Conservation (phyloP, 2,329 filamentous ascomycete species). For the Aspergillus clavatus region DNA sequence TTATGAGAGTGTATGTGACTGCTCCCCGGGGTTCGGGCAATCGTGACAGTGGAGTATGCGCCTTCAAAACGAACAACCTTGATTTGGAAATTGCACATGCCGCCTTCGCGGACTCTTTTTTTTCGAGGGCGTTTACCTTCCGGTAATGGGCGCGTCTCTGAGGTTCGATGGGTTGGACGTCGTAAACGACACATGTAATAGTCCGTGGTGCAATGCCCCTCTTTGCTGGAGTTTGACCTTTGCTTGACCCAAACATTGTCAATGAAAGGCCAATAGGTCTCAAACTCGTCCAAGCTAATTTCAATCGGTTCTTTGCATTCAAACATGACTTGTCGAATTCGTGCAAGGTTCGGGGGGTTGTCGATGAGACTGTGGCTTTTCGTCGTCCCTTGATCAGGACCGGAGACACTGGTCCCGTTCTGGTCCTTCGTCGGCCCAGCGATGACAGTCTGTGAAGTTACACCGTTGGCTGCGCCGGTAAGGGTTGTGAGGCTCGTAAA, state of each 20-base stretch:
- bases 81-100: conserved; percentile 45
- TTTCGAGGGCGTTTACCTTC: conserved; percentile 45
- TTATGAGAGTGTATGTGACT: conserved; percentile 42
- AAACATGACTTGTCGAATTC: conserved; percentile 42
- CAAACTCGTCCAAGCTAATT: conserved; percentile 43
- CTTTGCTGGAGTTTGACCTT: conserved; percentile 39
- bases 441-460: conserved; percentile 1
- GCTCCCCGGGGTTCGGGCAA: conserved; percentile 39
- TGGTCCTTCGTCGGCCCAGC: background rate
- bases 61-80: conserved; percentile 44
- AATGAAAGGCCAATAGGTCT: conserved; percentile 46
- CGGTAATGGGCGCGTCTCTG: conserved; percentile 38
- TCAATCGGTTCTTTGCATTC: conserved; percentile 45
- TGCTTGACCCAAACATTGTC: conserved; percentile 50
- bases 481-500: background rate
- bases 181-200: conserved; percentile 47
- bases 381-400: conserved; percentile 3
- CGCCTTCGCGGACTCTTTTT: conserved; percentile 43
- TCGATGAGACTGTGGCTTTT: conserved; percentile 31
- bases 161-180: conserved; percentile 35
- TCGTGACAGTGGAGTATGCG: conserved; percentile 41
- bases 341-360: conserved; percentile 41
- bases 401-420: background rate
- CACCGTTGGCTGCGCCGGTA: background rate
- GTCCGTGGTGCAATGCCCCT: conserved; percentile 41